Base-by-base conservation (phyloP, 768 basidiomycete genomes). In the Porpolomopsis calyptriformis region DNA sequence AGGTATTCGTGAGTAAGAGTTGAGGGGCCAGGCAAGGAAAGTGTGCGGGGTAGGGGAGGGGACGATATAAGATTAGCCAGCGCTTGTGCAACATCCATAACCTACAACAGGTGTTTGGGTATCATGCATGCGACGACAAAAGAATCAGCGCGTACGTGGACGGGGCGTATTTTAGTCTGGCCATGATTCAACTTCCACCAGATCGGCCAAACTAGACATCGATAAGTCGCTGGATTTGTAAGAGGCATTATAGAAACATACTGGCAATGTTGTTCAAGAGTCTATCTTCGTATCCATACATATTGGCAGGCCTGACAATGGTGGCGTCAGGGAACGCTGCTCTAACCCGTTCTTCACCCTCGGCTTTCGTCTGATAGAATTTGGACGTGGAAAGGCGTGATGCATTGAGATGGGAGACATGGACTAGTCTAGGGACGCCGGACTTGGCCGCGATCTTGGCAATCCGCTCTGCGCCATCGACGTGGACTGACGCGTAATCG, bases 251-350 rank as follows among this genome's bases (percentile, higher is more conserved):
- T 43, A 7, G 22, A 34, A 47, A 75, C 85, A 64, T 61, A 93
- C 92, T 68, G 41, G 91, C 85, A 64, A 96, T 85, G 60, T 87
- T 92, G 61, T 85, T 93, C 59, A 98, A 66, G 41, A 98, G 66
- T 64, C 84, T 89, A 68, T 99, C 96, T 65, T 99, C 96, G 57
- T 83, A 78, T n/a, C 96, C 96, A 62, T 71, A 99, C 78, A 97
- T 80, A 25, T 76, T 59, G 8, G 77, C 77, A 34, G 96, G 96
- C 40, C 91, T 72, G 45, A 96, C 74, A 55, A 99, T 86, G 31
- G 88, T 96, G 31, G 92, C 90, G 27, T 69, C 71, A 2, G 85
- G 84, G 72, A 91, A 97, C 2, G 71, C 85, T 44, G 77, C 74
- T 60, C 79, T 80, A 51, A 98, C 92, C 42, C 75, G 78, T 53